phyloP scores from a whole-genome alignment of 2,329 filamentous ascomycete species.

The Fusarium clavum region DNA sequence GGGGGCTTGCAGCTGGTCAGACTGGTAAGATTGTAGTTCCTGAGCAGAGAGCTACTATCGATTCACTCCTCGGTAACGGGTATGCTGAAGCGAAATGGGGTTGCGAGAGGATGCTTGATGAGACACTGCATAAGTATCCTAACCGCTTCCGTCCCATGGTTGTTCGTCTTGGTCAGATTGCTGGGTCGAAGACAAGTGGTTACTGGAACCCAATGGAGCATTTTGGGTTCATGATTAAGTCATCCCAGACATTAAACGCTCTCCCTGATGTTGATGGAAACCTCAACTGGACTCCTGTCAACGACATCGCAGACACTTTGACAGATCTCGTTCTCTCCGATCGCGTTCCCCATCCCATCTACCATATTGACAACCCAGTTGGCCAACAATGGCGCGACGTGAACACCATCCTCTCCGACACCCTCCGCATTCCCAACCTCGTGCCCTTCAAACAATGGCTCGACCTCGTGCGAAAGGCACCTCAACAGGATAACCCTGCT shows the following conservation, averaged over 20 bases:
- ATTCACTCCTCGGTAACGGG: slow-evolving; percentile 29
- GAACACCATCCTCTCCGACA: slow-evolving; percentile 25
- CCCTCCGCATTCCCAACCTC: slow-evolving; percentile 12
- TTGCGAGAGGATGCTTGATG: slow-evolving; percentile 39
- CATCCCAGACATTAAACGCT: slow-evolving; percentile 32
- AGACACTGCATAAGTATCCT: slow-evolving; percentile 35
- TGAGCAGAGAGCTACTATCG: slow-evolving; percentile 20
- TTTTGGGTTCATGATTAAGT: slow-evolving; percentile 41
- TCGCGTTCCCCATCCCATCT: slow-evolving; percentile 4
- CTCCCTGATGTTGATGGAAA: slow-evolving; percentile 26
- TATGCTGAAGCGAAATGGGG: slow-evolving; percentile 42
- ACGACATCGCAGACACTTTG: slow-evolving; percentile 21
- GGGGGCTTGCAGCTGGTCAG: slow-evolving; percentile 14
- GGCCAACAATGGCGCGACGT: slow-evolving; percentile 35
- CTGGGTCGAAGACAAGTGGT: slow-evolving; percentile 39
- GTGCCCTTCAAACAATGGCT: slow-evolving; percentile 28
- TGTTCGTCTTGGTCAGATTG: slow-evolving; percentile 39
- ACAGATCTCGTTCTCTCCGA: slow-evolving; percentile 23
- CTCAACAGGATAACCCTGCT: slow-evolving; percentile 30
- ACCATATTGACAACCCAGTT: slow-evolving; percentile 32
- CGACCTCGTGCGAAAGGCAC: slow-evolving; percentile 18
- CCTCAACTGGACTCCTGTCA: slow-evolving; percentile 34
- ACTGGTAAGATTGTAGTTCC: slow-evolving; percentile 29
- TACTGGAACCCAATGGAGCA: slow-evolving; percentile 44
- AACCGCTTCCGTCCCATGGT: slow-evolving; percentile 37